Conservation (phyloP, 768 basidiomycete genomes). For the Kwoniella mangroviensis region DNA sequence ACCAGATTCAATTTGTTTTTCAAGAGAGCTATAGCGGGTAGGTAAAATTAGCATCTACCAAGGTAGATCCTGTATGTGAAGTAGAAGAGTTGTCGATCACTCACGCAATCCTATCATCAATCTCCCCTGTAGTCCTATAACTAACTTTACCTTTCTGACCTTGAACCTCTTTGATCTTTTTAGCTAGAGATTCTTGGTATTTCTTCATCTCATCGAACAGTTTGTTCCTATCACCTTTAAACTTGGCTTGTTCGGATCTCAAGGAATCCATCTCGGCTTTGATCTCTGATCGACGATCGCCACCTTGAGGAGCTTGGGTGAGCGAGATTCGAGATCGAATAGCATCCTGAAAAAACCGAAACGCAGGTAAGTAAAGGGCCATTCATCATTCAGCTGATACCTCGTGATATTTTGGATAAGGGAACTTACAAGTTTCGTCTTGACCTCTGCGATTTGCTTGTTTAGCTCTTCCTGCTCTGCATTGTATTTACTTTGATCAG, state of each 20-base stretch:
- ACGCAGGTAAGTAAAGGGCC: not conserved
- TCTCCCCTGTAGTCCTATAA: constrained; percentile 81
- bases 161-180: constrained; percentile 90
- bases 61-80: no score
- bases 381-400: not conserved
- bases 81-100: constrained; percentile 38
- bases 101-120: constrained; percentile 84
- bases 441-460: constrained; percentile 79
- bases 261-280: constrained; percentile 80
- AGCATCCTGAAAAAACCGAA: constrained; percentile 41
- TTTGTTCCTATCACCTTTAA: constrained; percentile 67
- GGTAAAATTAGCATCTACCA: not conserved
- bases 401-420: no score
- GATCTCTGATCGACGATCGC: constrained; percentile 73
- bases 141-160: constrained; percentile 74
- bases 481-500: constrained; percentile 84
- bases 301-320: constrained; percentile 57
- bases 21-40: constrained; percentile 67
- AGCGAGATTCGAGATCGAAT: constrained; percentile 49
- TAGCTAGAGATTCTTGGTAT: constrained; percentile 75
- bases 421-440: constrained; percentile 74
- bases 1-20: constrained; percentile 90
- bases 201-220: constrained; percentile 76
- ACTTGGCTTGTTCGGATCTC: constrained; percentile 75
- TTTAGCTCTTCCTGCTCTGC: constrained; percentile 82